A percentile compares a stretch with the other conserved stretches of the same genome.
Evolutionary conservation across 352 stramenopile genomes (phyloP).

Genomic region (Globisporangium uncinulatum): DNA sequence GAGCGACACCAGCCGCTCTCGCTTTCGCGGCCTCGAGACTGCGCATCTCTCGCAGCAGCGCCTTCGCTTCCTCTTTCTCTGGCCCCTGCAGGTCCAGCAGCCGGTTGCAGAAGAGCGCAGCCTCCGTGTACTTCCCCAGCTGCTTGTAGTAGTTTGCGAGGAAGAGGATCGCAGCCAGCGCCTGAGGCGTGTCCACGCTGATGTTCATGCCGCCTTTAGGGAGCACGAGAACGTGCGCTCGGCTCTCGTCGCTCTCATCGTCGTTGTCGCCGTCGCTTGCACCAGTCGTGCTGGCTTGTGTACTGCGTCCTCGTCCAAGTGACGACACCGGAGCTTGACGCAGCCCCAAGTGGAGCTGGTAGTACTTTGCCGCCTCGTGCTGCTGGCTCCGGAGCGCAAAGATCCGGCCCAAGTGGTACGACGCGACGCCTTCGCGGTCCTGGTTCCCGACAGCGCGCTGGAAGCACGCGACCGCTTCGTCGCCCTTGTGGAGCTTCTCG

Average conservation of each 20-base stretch:
- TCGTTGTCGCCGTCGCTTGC: not conserved
- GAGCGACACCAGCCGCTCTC: not conserved
- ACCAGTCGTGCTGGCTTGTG: not conserved
- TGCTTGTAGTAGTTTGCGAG: constrained; percentile 84
- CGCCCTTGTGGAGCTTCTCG: constrained; percentile 63
- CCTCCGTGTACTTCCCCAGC: constrained; percentile 40
- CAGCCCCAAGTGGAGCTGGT: constrained; percentile 58
- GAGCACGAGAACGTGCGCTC: constrained; percentile 6
- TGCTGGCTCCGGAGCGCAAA: constrained; percentile 37
- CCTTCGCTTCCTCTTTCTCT: constrained; percentile 81
- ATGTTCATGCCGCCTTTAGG: constrained; percentile 25
- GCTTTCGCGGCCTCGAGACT: constrained; percentile 41
- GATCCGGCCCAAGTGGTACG: constrained; percentile 60
- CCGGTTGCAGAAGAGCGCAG: constrained; percentile 69
- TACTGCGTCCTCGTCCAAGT: not conserved
- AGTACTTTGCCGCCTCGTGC: constrained; percentile 70
- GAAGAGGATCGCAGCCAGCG: constrained; percentile 59
- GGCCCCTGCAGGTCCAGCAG: constrained; percentile 72
- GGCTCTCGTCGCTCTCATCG: constrained; percentile 1
- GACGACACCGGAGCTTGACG: constrained; percentile 18
- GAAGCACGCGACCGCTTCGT: constrained; percentile 75
- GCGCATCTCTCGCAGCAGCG: constrained; percentile 71
- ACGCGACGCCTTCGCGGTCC: constrained; percentile 70
- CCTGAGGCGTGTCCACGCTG: constrained; percentile 57
- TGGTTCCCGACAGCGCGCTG: constrained; percentile 68